phyloP scores from a whole-genome alignment of 2,329 filamentous ascomycete genomes.

The Trichophyton verrucosum region DNA sequence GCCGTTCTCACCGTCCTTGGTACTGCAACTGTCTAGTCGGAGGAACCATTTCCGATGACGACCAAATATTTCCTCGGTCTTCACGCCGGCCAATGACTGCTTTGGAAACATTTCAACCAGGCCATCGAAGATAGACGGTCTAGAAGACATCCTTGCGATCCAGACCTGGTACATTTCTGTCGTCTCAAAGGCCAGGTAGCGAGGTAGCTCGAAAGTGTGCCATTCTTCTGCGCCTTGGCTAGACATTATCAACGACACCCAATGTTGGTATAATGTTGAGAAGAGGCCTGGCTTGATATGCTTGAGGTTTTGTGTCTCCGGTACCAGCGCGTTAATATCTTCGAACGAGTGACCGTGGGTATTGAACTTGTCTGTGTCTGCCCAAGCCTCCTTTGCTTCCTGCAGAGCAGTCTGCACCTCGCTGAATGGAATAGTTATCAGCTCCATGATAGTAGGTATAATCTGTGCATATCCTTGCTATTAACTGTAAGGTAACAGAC shows the following conservation, averaged over 20 bases:
- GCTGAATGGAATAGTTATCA: slow-evolving; percentile 8
- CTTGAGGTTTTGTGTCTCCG: slow-evolving; percentile 4
- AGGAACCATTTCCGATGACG: neutral
- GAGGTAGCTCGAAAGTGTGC: slow-evolving; percentile 9
- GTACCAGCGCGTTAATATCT: slow-evolving; percentile 20
- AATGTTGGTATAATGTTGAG: slow-evolving; percentile 32
- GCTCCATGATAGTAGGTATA: slow-evolving; percentile 4
- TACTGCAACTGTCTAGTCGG: neutral
- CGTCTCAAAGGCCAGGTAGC: slow-evolving; percentile 15
- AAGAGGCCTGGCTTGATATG: slow-evolving; percentile 19
- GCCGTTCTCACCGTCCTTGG: slow-evolving; percentile 26
- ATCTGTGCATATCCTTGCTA: neutral
- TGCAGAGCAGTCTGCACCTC: slow-evolving; percentile 8
- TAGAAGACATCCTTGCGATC: neutral
- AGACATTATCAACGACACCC: slow-evolving; percentile 31
- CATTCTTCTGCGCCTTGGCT: slow-evolving; percentile 21
- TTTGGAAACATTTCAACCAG: neutral
- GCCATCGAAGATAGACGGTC: neutral
- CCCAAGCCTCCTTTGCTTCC: slow-evolving; percentile 7
- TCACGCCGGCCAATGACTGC: neutral
- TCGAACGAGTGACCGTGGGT: slow-evolving; percentile 25
- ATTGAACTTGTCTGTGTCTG: slow-evolving; percentile 22
- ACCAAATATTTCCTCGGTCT: slow-evolving; percentile 24
- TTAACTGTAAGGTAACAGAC: neutral
- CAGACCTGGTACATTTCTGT: slow-evolving; percentile 22